Evolutionary conservation across 306 rosid genomes (phyloP), one percentile per base, ranked within the genome.

Genomic region (Myrica gale): DNA sequence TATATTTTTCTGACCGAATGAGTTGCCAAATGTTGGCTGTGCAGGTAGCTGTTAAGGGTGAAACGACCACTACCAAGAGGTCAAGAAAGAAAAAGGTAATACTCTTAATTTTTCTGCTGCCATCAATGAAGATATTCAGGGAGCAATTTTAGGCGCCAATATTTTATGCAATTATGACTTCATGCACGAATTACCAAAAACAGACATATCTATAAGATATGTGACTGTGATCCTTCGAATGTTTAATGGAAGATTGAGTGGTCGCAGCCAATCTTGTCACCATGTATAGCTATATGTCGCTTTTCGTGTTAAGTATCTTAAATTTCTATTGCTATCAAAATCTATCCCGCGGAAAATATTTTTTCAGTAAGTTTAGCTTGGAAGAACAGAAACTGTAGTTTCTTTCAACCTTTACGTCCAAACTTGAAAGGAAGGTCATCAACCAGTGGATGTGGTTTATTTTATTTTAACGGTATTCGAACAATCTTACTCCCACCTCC

Each of bases 51-150:
- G 83, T 79, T 45, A 70, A 68, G 78, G 79, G 76, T 62, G 89
- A 81, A 72, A 42, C 82, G 15, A 68, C 80, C 48, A 83, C 77
- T 66, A 74, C 78, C 75, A 89, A 90, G 85, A 85, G 80, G 75
- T 43, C 92, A 47, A 88, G 89, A 72, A 93, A 82, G 75, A 92
- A 85, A 84, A 93, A 83, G 90, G 97, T 93, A 82, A 73, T 9
- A 12, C 53, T 48, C 4, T 17, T 17, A 52, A 47, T 41, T 16
- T 23, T 76, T 56, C 72, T 45, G 15, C 37, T 17, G 3, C 42
- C 66, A 58, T 23, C 21, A 16, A 44, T 56, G 42, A 21, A 12
- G 17, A 11, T 54, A 19, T 73, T 73, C 58, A 63, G 12, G 53
- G 46, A 63, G 46, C 46, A 63, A 62, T 39, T 13, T 3, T 58